Conservation (phyloP, 768 basidiomycete species). For the Russula foetens region DNA sequence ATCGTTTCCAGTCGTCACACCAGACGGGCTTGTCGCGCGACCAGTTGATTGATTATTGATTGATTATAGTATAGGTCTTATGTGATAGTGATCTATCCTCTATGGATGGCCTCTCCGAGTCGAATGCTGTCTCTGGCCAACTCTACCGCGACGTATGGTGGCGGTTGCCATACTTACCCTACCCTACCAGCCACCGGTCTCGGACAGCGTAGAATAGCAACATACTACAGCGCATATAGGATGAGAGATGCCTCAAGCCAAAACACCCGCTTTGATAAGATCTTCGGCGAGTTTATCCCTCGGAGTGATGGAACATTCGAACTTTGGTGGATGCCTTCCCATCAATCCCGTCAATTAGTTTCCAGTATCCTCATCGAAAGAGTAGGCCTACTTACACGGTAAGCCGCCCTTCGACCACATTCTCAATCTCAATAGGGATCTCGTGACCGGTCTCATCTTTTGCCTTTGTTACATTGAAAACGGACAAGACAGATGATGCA, state of each 20-base stretch:
- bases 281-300: slow-evolving; percentile 3
- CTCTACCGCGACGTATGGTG: no score
- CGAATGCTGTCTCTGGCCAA: no score
- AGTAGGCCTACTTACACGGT: neutral
- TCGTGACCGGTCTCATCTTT: slow-evolving; percentile 1
- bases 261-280: neutral
- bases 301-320: slow-evolving; percentile 3
- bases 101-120: no score
- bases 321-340: neutral
- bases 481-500: neutral
- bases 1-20: no score
- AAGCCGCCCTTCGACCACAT: neutral
- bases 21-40: no score
- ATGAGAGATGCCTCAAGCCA: neutral
- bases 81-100: no score
- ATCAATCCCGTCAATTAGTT: neutral
- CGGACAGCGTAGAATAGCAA: neutral
- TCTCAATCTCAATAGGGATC: neutral
- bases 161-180: no score
- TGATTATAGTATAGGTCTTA: no score
- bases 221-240: neutral
- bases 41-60: no score
- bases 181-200: no score
- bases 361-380: neutral
- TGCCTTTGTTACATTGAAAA: neutral